phyloP scores from a whole-genome alignment of 371 early-diverging fungal species.

The Cokeromyces recurvatus region DNA sequence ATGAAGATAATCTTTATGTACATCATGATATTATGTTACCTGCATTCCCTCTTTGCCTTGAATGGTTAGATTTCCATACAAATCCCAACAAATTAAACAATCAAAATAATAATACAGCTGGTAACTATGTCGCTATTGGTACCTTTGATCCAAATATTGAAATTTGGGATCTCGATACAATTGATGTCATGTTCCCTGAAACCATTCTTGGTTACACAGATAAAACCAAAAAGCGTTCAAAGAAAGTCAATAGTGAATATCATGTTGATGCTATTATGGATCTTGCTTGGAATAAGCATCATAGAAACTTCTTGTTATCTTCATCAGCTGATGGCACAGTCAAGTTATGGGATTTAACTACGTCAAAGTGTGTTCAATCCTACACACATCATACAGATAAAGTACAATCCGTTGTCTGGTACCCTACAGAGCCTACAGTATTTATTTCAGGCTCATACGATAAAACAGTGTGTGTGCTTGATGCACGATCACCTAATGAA shows the following conservation, averaged over 20 bases:
- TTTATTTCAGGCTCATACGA: constrained; percentile 90
- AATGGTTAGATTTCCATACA: constrained; percentile 87
- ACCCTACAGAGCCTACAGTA: constrained; percentile 81
- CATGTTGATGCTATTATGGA: constrained; percentile 94
- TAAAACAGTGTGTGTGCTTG: constrained; percentile 76
- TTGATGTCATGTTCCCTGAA: constrained; percentile 89
- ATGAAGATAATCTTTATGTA: constrained; percentile 86
- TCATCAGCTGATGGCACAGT: constrained; percentile 95
- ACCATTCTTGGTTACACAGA: constrained; percentile 79
- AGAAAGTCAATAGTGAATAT: constrained; percentile 66
- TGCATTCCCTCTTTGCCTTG: constrained; percentile 91
- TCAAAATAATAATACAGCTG: constrained; percentile 42
- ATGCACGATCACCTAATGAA: constrained; percentile 76
- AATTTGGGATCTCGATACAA: constrained; percentile 93
- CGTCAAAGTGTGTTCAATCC: constrained; percentile 64
- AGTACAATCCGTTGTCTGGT: constrained; percentile 87
- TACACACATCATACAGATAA: constrained; percentile 87
- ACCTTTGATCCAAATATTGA: constrained; percentile 96
- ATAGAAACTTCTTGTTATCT: constrained; percentile 82
- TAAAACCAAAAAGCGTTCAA: constrained; percentile 53
- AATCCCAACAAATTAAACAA: constrained; percentile 53
- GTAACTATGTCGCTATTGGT: constrained; percentile 90
- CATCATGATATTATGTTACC: constrained; percentile 99
- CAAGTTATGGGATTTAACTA: constrained; percentile 92
- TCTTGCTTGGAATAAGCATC: constrained; percentile 87